A percentile compares a stretch with the other conserved stretches of the same genome.
Evolutionary conservation across 768 basidiomycete species (phyloP).

Genomic region (Naganishia antarctica): DNA sequence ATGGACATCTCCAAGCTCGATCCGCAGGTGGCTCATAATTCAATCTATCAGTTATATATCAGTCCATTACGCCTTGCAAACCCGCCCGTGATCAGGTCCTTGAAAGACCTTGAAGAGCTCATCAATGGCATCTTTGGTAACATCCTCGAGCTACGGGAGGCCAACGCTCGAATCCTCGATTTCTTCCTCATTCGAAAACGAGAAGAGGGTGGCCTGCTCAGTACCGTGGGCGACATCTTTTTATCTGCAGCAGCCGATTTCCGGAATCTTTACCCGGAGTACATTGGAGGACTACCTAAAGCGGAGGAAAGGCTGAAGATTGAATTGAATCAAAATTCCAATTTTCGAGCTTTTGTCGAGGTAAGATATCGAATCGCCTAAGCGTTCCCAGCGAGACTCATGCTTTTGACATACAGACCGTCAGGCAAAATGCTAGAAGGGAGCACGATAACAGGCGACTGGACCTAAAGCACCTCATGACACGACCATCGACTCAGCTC

Average conservation of each 20-base stretch:
- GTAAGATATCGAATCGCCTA: conserved; percentile 41
- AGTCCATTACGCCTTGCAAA: conserved; percentile 65
- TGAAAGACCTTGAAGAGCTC: conserved; percentile 71
- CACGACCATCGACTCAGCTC: conserved; percentile 72
- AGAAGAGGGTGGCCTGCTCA: conserved; percentile 76
- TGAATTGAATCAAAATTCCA: conserved; percentile 72
- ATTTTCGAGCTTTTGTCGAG: conserved; percentile 80
- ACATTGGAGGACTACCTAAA: conserved; percentile 64
- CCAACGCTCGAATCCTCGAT: conserved; percentile 75
- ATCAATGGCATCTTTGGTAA: conserved; percentile 92
- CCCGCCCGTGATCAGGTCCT: conserved; percentile 66
- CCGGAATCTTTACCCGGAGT: conserved; percentile 75
- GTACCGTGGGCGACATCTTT: conserved; percentile 82
- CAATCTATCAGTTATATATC: conserved; percentile 62
- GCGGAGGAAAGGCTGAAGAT: conserved; percentile 84
- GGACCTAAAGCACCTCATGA: conserved; percentile 73
- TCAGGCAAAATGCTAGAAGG: conserved; percentile 51
- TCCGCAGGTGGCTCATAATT: neutral
- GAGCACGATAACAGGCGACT: conserved; percentile 55
- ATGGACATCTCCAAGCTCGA: conserved; percentile 39
- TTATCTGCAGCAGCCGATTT: conserved; percentile 82
- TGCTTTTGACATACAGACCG: conserved; percentile 50
- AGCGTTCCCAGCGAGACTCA: neutral
- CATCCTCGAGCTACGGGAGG: conserved; percentile 85
- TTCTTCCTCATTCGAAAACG: conserved; percentile 79